Evolutionary conservation across 352 stramenopile species (phyloP), one percentile per base, ranked within the genome.

Genomic region (Globisporangium polare): DNA sequence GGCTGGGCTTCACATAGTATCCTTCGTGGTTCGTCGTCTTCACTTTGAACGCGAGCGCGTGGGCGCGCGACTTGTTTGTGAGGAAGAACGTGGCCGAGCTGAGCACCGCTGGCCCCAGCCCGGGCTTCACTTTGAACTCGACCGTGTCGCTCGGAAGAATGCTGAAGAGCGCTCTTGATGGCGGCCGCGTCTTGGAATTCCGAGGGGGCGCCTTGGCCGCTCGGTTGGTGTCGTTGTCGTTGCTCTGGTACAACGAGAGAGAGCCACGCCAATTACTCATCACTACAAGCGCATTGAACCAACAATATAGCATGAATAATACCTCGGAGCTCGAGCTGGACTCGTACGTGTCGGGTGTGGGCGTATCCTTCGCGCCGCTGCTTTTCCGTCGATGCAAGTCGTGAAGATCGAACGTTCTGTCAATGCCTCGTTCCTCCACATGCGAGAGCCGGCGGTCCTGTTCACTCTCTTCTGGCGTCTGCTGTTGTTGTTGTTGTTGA

Each of bases 11-110:
- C 12, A 94, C 80, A 27, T 82, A 81, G 58, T 94, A 94, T 2
- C 78, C 82, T 3, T 70, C 74, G 49, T 88, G 80, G 67, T 94
- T 90, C 8, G 84, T 90, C 18, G 82, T 94, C 64, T 87, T 88
- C 60, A 94, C 72, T 58, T 90, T 92, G 54, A 90, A 94, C 12
- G 67, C 72, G 3, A 94, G 67, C 24, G 79, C 85, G 31, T 77
- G 66, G 13, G 58, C 66, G 17, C 74, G 74, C 31, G 79, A 79
- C 5, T 65, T 67, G 56, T 92, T 92, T 2, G 83, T 76, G 27
- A 92, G 71, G 58, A 83, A 89, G 17, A 89, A 76, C 27, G 78
- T 79, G 8, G 62, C 54, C 7, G 61, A 24, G 10, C 9, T 50
- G 37, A 62, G 53, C 10, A n/a, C n/a, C 13, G 47, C 39, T 5